A percentile compares a stretch with the other conserved stretches of the same genome.
Conservation (phyloP, 2,329 filamentous ascomycete genomes). For the Ophiostoma novo-ulmi region DNA sequence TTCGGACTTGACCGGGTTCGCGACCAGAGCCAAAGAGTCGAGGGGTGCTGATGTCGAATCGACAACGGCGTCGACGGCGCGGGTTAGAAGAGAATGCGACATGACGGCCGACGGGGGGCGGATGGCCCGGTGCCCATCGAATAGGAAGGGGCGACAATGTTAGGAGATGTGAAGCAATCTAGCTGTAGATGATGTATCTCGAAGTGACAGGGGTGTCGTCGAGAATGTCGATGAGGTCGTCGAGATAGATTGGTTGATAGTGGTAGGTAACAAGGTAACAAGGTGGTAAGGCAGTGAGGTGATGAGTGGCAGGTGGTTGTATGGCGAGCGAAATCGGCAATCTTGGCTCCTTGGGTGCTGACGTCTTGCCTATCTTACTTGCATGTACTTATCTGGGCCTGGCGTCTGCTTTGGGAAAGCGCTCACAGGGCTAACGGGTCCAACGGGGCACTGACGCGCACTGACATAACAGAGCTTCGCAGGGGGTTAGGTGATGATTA, state of each 20-base stretch:
- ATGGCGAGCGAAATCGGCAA: not conserved
- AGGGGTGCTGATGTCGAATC: slow-evolving; percentile 4
- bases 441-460: not conserved
- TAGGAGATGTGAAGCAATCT: not conserved
- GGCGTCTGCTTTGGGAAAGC: not conserved
- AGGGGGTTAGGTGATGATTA: not conserved
- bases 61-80: slow-evolving; percentile 16
- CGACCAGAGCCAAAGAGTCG: not conserved
- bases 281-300: not conserved
- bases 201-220: not conserved
- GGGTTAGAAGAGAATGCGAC: slow-evolving; percentile 20
- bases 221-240: not conserved
- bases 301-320: not conserved
- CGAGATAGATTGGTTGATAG: not conserved
- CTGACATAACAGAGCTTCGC: not conserved
- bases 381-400: not conserved
- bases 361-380: slow-evolving; percentile 3
- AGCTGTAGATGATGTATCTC: not conserved
- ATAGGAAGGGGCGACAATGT: not conserved
- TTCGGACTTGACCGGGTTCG: slow-evolving; percentile 64
- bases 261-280: not conserved
- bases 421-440: not conserved
- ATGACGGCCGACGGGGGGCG: slow-evolving; percentile 22
- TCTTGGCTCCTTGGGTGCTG: not conserved
- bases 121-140: slow-evolving; percentile 22